phyloP scores from a whole-genome alignment of 1,139 yeast species.

The Magnusiomyces ingens region DNA sequence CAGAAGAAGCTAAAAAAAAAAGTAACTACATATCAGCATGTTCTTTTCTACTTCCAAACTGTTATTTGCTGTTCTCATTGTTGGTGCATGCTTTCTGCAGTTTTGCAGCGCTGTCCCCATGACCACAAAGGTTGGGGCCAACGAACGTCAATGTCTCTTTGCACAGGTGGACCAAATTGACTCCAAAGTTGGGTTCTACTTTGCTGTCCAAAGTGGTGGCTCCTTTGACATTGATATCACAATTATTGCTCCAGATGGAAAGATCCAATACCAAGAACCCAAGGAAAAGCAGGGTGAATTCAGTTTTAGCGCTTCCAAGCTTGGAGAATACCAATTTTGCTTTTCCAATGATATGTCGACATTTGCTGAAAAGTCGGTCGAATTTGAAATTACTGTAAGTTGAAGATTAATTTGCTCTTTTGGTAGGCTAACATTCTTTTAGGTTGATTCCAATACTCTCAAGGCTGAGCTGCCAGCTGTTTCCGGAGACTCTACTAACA shows the following conservation, averaged over 20 bases:
- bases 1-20: too few species aligned
- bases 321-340: constrained; percentile 91
- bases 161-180: constrained; percentile 59
- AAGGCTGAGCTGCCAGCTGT: constrained; percentile 15
- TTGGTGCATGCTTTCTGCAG: neutral
- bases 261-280: constrained; percentile 49
- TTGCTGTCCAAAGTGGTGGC: constrained; percentile 91
- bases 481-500: constrained; percentile 12
- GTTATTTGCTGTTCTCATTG: too few species aligned
- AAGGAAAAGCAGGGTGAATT: constrained; percentile 84
- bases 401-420: constrained; percentile 21
- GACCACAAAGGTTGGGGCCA: constrained; percentile 73
- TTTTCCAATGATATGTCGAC: constrained; percentile 84
- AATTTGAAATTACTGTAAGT: constrained; percentile 69
- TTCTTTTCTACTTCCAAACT: too few species aligned
- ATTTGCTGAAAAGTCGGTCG: constrained; percentile 80
- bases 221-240: constrained; percentile 77
- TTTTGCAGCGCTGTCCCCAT: constrained; percentile 38
- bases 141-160: constrained; percentile 71
- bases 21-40: too few species aligned
- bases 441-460: constrained; percentile 13
- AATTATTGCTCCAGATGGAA: constrained; percentile 62
- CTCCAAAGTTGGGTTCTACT: constrained; percentile 69
- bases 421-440: neutral
- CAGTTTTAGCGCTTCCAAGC: constrained; percentile 55